Evolutionary conservation across 2,329 filamentous ascomycete species (phyloP), one percentile per base, ranked within the genome.

Genomic region (Trichoderma sp.): DNA sequence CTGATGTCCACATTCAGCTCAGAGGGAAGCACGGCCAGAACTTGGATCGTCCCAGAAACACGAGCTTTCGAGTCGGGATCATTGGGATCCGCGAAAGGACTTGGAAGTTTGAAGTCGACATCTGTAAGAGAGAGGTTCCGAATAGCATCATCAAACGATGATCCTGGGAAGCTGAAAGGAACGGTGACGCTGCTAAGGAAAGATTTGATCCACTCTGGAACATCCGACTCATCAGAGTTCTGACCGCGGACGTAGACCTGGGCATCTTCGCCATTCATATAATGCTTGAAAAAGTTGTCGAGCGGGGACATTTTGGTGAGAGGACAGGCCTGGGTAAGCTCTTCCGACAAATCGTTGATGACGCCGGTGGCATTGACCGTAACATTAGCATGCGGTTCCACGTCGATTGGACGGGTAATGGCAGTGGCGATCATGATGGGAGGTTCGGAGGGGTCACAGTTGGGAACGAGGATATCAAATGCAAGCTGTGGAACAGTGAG

Each of bases 1-100:
- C 91, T 89, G 63, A 99, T 81, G 61, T 90, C 87, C 72, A 98
- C 91, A 75, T 97, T 94, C 85, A 98, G 90, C 77, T 97, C 91
- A 54, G 92, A 86, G 0, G 96, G 96, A 39, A 98, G 79, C 13
- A 84, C 88, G 30, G 96, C 90, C 21, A 94, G 83, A 13, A 94
- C 94, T 70, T 92, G 84, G 56, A 97, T 91, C 24, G 90, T 90
- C 3, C 94, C 94, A 34, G 93, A 97, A 18, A 99, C 89, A 66
- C 87, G 89, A 11, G 94, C 94, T 66, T 91, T 87, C 4, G 91
- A 85, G 61, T 90, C 88, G 0, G 93, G 91, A 13, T 90, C 88
- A 68, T 86, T 87, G 0, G 92, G 92, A 21, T 94, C 89, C 2
- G 93, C 92, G 74, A 90, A 87, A 0, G 92, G 91, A 74, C 94